These are phyloP conservation scores for Kwoniella pini DNA, from an alignment of 768 basidiomycete species.

Conservation along the genomic window DNA sequence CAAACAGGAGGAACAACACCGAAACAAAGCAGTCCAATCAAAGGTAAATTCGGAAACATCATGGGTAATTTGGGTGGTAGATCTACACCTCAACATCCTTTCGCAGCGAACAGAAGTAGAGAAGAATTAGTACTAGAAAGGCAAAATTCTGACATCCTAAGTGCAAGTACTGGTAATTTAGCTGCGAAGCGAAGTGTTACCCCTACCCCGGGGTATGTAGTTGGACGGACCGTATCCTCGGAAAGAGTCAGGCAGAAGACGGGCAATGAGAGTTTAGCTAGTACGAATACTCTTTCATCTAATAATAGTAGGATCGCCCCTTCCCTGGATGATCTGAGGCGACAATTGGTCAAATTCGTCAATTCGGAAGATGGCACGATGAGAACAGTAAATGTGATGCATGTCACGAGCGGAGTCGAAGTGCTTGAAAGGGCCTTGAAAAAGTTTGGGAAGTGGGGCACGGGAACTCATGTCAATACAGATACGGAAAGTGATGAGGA, in stretches of 20 bases:
- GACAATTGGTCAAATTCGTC: conserved; percentile 83
- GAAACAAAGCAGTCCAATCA: conserved; percentile 34
- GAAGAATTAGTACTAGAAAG: conserved; percentile 12
- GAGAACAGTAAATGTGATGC: conserved; percentile 73
- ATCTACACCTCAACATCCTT: conserved; percentile 34
- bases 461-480: conserved; percentile 51
- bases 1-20: conserved; percentile 6
- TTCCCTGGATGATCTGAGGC: conserved; percentile 72
- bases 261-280: conserved; percentile 3
- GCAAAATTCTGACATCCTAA: conserved; percentile 10
- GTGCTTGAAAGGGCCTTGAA: conserved; percentile 83
- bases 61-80: conserved; percentile 19
- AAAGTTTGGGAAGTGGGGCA: conserved; percentile 73
- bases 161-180: conserved; percentile 13
- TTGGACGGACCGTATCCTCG: conserved; percentile 3
- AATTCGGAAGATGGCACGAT: conserved; percentile 75
- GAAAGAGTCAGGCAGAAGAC: conserved; percentile 8
- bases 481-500: conserved; percentile 67
- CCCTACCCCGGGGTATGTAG: conserved; percentile 18
- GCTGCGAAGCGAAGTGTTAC: conserved; percentile 14
- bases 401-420: conserved; percentile 75
- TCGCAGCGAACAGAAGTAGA: conserved; percentile 27
- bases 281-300: conserved; percentile 10
- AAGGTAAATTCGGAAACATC: conserved; percentile 38
- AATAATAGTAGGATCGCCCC: conserved; percentile 50